Conservation (phyloP, 1,139 yeast species). For the Yamadazyma mexicana region DNA sequence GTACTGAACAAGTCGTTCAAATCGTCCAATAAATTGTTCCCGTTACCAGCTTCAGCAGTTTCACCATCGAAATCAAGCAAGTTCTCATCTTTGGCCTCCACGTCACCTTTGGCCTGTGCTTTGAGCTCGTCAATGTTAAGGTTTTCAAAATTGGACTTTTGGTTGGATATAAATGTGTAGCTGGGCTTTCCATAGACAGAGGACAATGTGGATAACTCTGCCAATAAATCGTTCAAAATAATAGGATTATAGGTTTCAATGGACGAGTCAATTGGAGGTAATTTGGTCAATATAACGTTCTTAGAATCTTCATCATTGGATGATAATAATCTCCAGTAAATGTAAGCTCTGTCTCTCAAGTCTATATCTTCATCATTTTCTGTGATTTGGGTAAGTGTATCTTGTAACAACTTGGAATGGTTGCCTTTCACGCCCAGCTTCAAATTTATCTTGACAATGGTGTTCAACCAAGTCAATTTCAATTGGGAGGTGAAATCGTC, state of each 20-base stretch:
- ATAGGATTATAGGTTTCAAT: constrained; percentile 70
- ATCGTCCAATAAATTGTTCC: constrained; percentile 53
- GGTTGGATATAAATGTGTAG: constrained; percentile 54
- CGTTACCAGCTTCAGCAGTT: constrained; percentile 12
- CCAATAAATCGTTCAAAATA: constrained; percentile 63
- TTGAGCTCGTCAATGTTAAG: constrained; percentile 73
- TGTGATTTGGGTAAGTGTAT: constrained; percentile 74
- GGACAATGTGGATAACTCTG: constrained; percentile 82
- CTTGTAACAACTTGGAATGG: constrained; percentile 59
- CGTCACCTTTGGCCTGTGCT: constrained; percentile 75
- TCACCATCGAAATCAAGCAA: constrained; percentile 76
- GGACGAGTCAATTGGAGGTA: constrained; percentile 73
- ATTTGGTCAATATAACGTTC: constrained; percentile 55
- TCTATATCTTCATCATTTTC: constrained; percentile 85
- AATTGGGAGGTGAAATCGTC: constrained; percentile 71
- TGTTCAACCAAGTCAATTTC: constrained; percentile 74
- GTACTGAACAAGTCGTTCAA: constrained; percentile 61
- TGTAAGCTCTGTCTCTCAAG: constrained; percentile 89
- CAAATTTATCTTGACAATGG: constrained; percentile 75
- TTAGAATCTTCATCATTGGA: constrained; percentile 43
- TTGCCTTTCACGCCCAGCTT: constrained; percentile 25
- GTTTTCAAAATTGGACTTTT: constrained; percentile 24
- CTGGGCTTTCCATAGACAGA: constrained; percentile 90
- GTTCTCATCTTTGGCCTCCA: constrained; percentile 73
- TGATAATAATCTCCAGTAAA: constrained; percentile 91